Conservation (phyloP, 1,139 yeast genomes). For the Zygosaccharomyces sapae region DNA sequence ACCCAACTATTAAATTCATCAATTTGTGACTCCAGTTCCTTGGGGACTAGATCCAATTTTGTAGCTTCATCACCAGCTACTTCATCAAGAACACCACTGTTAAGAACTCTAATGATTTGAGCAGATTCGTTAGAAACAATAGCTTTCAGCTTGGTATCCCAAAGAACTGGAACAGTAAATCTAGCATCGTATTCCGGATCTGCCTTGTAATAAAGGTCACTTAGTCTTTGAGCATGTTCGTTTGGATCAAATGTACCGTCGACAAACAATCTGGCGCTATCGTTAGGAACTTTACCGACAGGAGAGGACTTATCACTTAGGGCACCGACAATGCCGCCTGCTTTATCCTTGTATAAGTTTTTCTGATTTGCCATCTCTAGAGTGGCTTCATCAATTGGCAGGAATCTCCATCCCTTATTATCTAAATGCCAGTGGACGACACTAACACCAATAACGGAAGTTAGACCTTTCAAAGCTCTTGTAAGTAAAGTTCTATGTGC, state of each 20-base stretch:
- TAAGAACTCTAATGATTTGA: constrained; percentile 81
- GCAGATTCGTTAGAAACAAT: constrained; percentile 89
- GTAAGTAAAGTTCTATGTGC: constrained; percentile 84
- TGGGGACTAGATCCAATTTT: constrained; percentile 62
- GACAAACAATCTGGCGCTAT: constrained; percentile 24
- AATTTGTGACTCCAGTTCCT: constrained; percentile 48
- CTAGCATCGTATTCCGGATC: constrained; percentile 74
- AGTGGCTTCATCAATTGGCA: constrained; percentile 41
- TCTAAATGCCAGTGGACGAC: constrained; percentile 91
- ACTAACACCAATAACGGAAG: constrained; percentile 53
- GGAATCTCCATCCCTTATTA: constrained; percentile 81
- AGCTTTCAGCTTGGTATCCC: constrained; percentile 79
- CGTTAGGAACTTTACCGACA: constrained; percentile 20
- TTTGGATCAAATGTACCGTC: constrained; percentile 57
- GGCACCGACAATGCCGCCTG: constrained; percentile 27
- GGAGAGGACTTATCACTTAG: constrained; percentile 16
- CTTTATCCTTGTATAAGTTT: constrained; percentile 14
- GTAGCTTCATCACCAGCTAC: constrained; percentile 46
- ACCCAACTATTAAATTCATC: constrained; percentile 83
- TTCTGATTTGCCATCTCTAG: constrained; percentile 43
- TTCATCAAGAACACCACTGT: constrained; percentile 58
- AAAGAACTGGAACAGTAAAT: constrained; percentile 86
- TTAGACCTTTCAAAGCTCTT: constrained; percentile 70
- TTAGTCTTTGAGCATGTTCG: constrained; percentile 56
- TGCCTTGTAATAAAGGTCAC: constrained; percentile 71